Conservation (phyloP, 345 rosid genomes). For the Eucalyptus grandis region DNA sequence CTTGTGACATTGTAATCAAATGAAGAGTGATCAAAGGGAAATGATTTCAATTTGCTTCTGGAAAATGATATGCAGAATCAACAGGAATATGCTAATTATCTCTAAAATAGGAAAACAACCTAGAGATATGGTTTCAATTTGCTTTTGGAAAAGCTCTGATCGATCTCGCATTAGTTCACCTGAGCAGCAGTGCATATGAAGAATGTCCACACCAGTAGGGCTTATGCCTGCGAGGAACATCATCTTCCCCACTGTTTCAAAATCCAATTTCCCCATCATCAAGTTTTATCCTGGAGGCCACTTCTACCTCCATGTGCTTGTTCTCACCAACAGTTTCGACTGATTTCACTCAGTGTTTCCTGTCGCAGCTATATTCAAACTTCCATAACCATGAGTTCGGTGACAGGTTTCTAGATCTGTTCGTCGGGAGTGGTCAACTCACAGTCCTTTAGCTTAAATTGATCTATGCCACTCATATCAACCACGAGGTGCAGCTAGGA, state of each 20-base stretch:
- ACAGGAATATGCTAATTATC: not conserved
- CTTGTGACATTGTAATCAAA: not conserved
- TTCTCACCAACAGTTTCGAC: too few species aligned
- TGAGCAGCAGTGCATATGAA: not conserved
- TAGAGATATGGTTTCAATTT: conserved; percentile 26
- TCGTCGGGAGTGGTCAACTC: conserved; percentile 43
- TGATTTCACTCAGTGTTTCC: rapidly evolving
- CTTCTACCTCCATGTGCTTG: too few species aligned
- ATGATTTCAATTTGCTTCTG: too few species aligned
- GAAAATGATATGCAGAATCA: not conserved
- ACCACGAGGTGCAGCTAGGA: conserved; percentile 72
- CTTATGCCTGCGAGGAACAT: conserved; percentile 5
- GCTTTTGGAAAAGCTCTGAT: too few species aligned
- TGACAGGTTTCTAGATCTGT: conserved; percentile 8
- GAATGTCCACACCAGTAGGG: conserved; percentile 9
- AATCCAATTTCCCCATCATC: too few species aligned
- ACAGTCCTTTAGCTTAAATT: conserved; percentile 20
- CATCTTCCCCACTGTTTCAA: too few species aligned
- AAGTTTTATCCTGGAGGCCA: too few species aligned
- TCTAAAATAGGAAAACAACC: not conserved
- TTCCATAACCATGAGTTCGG: conserved; percentile 6
- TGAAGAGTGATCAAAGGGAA: not conserved
- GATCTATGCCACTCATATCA: conserved; percentile 42
- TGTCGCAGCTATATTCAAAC: not conserved
- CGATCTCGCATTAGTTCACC: too few species aligned